Conservation (phyloP, 352 stramenopile genomes). For the Pilasporangium apinafurcum region DNA sequence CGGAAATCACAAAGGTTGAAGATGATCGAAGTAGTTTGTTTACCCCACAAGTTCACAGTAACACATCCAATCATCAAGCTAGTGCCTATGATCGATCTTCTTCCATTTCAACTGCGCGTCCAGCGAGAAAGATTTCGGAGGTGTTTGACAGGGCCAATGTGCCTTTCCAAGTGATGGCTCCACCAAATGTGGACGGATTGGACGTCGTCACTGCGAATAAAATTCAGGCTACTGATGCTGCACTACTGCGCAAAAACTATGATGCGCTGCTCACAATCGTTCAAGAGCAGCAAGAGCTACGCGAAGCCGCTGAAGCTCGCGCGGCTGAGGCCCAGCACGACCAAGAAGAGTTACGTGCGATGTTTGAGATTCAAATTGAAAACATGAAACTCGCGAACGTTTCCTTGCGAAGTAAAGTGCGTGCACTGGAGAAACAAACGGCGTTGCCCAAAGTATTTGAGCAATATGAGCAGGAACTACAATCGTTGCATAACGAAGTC, state of each 20-base stretch:
- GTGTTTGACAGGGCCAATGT: constrained; percentile 14
- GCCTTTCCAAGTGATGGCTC: constrained; percentile 14
- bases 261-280: constrained; percentile 70
- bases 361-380: constrained; percentile 67
- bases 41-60: too few relatives aligned
- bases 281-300: constrained; percentile 59
- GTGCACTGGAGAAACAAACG: constrained; percentile 44
- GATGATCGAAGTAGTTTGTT: too few relatives aligned
- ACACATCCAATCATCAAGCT: too few relatives aligned
- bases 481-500: constrained; percentile 40
- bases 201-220: constrained; percentile 37
- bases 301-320: constrained; percentile 38
- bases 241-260: constrained; percentile 71
- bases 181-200: constrained; percentile 49
- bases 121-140: constrained; percentile 1
- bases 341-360: constrained; percentile 37
- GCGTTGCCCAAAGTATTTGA: constrained; percentile 49
- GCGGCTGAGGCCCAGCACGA: constrained; percentile 39
- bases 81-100: too few relatives aligned
- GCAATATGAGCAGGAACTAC: constrained; percentile 66
- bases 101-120: too few relatives aligned
- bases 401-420: constrained; percentile 56
- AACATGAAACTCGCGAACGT: constrained; percentile 71
- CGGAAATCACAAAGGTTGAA: too few relatives aligned
- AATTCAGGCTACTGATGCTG: constrained; percentile 53